Conservation (phyloP, 176 grass and related monocot genomes). For the Oryza rufipogon region DNA sequence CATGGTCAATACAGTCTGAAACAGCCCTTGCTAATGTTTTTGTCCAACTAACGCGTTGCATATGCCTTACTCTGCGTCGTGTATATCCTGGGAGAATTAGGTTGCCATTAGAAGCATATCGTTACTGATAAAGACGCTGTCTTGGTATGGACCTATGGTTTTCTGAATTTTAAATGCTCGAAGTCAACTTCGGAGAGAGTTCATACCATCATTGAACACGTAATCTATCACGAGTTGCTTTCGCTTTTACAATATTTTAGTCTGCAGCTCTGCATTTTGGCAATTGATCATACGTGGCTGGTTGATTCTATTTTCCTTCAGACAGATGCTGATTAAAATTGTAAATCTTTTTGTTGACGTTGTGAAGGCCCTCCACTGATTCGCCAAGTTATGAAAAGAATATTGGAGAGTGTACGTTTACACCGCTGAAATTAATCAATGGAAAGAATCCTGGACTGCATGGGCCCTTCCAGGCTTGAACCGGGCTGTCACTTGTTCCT, state of each 20-base stretch:
- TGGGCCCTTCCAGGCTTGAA: not conserved
- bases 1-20: not conserved
- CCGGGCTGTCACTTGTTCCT: not conserved
- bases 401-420: no score
- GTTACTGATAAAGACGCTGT: not conserved
- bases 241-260: not conserved
- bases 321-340: not conserved
- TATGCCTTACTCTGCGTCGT: not conserved
- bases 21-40: not conserved
- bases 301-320: not conserved
- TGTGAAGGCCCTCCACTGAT: not conserved
- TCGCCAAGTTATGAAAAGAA: not conserved
- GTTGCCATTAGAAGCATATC: not conserved
- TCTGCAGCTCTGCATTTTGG: not conserved
- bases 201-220: not conserved
- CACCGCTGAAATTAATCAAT: not conserved
- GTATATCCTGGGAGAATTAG: not conserved
- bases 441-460: not conserved
- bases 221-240: not conserved
- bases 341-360: not conserved
- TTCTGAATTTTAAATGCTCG: not conserved
- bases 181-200: not conserved
- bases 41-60: not conserved
- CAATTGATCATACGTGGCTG: not conserved
- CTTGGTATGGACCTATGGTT: not conserved